Percentiles rank a stretch among this genome's conserved stretches.
Evolutionary conservation across 2,329 filamentous ascomycete genomes (phyloP).

Genomic region (Fusarium globosum): DNA sequence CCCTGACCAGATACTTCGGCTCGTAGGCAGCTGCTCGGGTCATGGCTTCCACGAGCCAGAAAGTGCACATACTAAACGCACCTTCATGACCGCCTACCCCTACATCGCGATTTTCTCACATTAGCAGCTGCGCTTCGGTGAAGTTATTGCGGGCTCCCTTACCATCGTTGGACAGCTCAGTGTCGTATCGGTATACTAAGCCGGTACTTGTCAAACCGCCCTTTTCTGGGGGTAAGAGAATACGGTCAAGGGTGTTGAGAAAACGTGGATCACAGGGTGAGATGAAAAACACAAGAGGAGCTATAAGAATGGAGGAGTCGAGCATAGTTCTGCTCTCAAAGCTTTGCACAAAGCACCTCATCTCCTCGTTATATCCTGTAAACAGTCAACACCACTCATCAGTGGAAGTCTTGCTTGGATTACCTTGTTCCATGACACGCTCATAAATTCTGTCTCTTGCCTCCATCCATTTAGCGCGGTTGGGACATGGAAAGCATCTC

Average conservation of each 20-base stretch:
- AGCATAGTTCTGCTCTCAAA: conserved; percentile 77
- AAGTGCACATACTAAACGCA: conserved; percentile 84
- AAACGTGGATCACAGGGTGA: conserved; percentile 82
- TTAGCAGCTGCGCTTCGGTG: conserved; percentile 4
- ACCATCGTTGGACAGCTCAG: conserved; percentile 76
- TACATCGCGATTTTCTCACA: conserved; percentile 44
- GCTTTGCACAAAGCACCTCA: conserved; percentile 78
- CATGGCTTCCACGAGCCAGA: conserved; percentile 84
- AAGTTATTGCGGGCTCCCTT: conserved; percentile 37
- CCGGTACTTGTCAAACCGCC: conserved; percentile 80
- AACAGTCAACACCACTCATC: conserved; percentile 8
- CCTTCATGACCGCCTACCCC: conserved; percentile 80
- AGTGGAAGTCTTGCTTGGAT: neutral
- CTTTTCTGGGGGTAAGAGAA: conserved; percentile 77
- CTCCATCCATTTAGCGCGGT: conserved; percentile 72
- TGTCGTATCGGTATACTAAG: conserved; percentile 81
- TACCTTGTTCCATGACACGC: conserved; percentile 78
- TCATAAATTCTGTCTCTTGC: conserved; percentile 77
- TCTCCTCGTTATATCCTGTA: conserved; percentile 74
- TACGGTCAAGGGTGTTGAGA: conserved; percentile 75
- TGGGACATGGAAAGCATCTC: conserved; percentile 79
- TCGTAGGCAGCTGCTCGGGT: conserved; percentile 75
- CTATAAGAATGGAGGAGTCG: conserved; percentile 80
- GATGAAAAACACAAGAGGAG: conserved; percentile 83
- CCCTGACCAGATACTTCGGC: conserved; percentile 68